Percentiles rank a stretch among this genome's conserved stretches.
These are phyloP conservation scores for Colletotrichum destructivum DNA, from an alignment of 2,329 filamentous ascomycete genomes.

Conservation along the genomic window DNA sequence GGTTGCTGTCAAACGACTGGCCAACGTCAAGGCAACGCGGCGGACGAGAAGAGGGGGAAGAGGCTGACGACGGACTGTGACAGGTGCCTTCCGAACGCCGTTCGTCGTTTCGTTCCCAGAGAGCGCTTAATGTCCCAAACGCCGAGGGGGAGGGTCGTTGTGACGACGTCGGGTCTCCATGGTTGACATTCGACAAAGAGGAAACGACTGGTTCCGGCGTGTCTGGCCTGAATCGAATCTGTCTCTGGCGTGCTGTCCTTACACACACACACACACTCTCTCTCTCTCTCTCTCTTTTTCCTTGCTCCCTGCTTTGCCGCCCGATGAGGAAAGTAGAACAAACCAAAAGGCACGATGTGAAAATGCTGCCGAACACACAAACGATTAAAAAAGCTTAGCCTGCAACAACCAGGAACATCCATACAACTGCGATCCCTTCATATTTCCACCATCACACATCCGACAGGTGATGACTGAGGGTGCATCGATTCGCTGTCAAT, in stretches of 20 bases:
- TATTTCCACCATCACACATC: constrained; percentile 2
- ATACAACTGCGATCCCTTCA: constrained; percentile 36
- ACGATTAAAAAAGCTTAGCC: constrained; percentile 39
- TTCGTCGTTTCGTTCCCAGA: constrained; percentile 20
- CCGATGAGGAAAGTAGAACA: neutral
- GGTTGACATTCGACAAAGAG: constrained; percentile 36
- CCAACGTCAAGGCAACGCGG: constrained; percentile 29
- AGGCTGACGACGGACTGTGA: constrained; percentile 28
- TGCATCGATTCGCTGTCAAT: constrained; percentile 38
- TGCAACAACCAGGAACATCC: constrained; percentile 25
- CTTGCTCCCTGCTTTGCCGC: constrained; percentile 24
- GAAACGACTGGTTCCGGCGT: constrained; percentile 36
- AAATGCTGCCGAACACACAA: constrained; percentile 29
- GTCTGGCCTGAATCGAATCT: constrained; percentile 20
- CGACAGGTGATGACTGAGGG: constrained; percentile 26
- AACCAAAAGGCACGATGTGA: no score
- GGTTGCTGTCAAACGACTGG: constrained; percentile 31
- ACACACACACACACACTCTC: neutral
- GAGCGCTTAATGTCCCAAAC: constrained; percentile 39
- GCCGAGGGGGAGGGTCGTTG: constrained; percentile 20
- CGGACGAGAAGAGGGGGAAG: neutral
- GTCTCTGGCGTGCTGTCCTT: neutral
- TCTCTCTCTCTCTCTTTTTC: neutral
- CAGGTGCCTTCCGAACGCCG: constrained; percentile 27
- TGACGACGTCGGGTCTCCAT: constrained; percentile 20